These are phyloP conservation scores for Lolium perenne DNA, from an alignment of 176 grass and related monocot genomes.

Conservation along the genomic window DNA sequence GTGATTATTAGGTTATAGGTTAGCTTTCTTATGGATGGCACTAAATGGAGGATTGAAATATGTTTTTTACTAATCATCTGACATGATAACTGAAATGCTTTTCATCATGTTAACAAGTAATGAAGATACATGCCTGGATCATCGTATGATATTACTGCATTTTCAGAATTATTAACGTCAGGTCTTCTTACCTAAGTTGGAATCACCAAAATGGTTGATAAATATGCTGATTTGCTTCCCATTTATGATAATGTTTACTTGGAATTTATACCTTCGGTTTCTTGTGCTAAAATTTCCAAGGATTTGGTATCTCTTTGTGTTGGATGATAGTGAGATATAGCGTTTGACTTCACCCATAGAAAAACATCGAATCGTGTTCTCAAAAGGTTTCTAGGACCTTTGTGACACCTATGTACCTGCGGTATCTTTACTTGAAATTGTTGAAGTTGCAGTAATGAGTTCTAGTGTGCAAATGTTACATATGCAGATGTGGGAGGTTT, in stretches of 20 bases:
- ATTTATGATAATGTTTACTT: neutral
- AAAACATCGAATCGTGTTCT: neutral
- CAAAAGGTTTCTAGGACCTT: constrained; percentile 18
- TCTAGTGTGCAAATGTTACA: neutral
- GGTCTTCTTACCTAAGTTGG: constrained; percentile 2
- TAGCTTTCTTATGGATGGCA: constrained; percentile 15
- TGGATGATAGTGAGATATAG: constrained; percentile 1
- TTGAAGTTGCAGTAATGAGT: constrained; percentile 3
- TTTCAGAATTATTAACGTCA: constrained; percentile 8
- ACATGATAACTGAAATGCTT: constrained; percentile 1
- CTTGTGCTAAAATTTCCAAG: neutral
- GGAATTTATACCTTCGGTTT: neutral
- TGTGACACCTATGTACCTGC: constrained; percentile 6
- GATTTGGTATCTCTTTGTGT: constrained; percentile 2
- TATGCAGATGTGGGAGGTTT: neutral
- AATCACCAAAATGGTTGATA: neutral
- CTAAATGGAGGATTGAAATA: neutral
- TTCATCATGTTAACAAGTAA: constrained; percentile 1
- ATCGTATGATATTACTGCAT: neutral
- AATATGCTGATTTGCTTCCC: neutral
- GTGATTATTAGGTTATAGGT: constrained; percentile 16
- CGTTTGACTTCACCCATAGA: neutral
- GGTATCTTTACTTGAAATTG: neutral
- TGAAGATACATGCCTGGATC: constrained; percentile 17
- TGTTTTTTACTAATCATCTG: constrained; percentile 28